Base-by-base conservation (phyloP, 306 rosid genomes). In the Malus orientalis region DNA sequence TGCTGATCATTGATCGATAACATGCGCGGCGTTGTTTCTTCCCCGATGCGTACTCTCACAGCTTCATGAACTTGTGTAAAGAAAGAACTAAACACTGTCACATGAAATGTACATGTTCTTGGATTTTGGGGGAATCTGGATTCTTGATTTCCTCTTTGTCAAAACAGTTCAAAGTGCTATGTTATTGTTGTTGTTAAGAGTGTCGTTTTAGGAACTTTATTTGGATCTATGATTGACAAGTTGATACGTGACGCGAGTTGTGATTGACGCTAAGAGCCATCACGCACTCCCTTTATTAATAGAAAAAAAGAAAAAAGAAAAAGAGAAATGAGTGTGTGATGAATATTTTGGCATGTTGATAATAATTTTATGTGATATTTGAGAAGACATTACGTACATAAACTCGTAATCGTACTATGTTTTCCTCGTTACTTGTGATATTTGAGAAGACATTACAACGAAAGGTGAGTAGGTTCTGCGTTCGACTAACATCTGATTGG, bases 51-150 rank as follows among this genome's bases (percentile, higher is more conserved):
- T 23, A 60, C 14, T 58, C 16, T 16, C 29, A 29, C 70, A 30
- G 47, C n/a, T 33, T 62, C 61, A 2, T 74, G 49, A 29, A 45
- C 61, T 29, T 9, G 61, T 74, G 78, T 74, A 22, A 11, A 45
- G 47, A 49, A 22, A 45, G 55, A 49, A 60, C 18, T 45, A 30
- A 8, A 60, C 70, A 45, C 14, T 45, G 70, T 62, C n/a, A 45
- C 70, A 59, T 62, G 70, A 61, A 74, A 45, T 45, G 70, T 62
- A 47, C 61, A 74, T 30, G 62, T 74, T 62, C 32, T 29, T 29
- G 70, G 60, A 11, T 62, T 45, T 15, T 36, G 40, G 15, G 69
- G 58, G 77, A 58, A 44, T 16, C 11, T 11, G 40, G 47, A 16
- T 40, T 22, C 45, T 36, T 74, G 30, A 40, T 22, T 36, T 66